Percentiles rank a stretch among this genome's conserved stretches.
Evolutionary conservation across 192 early-diverging fungal genomes (phyloP).

Genomic region (Coemansia sp.): DNA sequence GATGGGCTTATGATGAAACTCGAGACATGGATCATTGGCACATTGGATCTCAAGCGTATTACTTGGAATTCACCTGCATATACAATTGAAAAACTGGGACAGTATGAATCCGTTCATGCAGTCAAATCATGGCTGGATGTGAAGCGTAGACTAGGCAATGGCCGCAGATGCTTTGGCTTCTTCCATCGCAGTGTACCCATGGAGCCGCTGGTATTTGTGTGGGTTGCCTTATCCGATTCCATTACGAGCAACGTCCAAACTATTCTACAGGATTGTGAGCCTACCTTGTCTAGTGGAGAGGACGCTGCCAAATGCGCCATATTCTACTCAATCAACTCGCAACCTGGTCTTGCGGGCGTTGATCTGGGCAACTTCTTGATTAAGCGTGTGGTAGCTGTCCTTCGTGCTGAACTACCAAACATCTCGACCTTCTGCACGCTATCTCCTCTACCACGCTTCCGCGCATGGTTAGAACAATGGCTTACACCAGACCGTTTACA

Average conservation of each 20-base stretch:
- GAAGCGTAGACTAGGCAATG: slow-evolving; percentile 72
- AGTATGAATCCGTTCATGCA: slow-evolving; percentile 90
- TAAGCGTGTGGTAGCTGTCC: slow-evolving; percentile 81
- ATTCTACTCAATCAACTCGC: slow-evolving; percentile 93
- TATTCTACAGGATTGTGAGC: slow-evolving; percentile 61
- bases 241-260: slow-evolving; percentile 68
- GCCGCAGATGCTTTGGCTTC: slow-evolving; percentile 80
- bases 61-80: slow-evolving; percentile 80
- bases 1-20: slow-evolving; percentile 67
- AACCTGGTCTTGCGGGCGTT: slow-evolving; percentile 82
- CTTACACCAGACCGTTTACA: slow-evolving; percentile 32
- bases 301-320: slow-evolving; percentile 66
- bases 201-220: slow-evolving; percentile 89
- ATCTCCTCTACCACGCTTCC: slow-evolving; percentile 88
- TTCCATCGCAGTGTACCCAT: slow-evolving; percentile 73
- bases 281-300: slow-evolving; percentile 30
- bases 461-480: slow-evolving; percentile 68
- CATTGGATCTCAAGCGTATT: slow-evolving; percentile 74
- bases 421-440: slow-evolving; percentile 82
- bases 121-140: slow-evolving; percentile 78
- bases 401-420: slow-evolving; percentile 67
- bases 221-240: slow-evolving; percentile 70
- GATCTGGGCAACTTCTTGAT: slow-evolving; percentile 90
- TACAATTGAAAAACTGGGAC: slow-evolving; percentile 76
- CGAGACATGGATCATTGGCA: slow-evolving; percentile 74